Conservation (phyloP, 148 eudicot species). For the Vaccinium macrocarpon region DNA sequence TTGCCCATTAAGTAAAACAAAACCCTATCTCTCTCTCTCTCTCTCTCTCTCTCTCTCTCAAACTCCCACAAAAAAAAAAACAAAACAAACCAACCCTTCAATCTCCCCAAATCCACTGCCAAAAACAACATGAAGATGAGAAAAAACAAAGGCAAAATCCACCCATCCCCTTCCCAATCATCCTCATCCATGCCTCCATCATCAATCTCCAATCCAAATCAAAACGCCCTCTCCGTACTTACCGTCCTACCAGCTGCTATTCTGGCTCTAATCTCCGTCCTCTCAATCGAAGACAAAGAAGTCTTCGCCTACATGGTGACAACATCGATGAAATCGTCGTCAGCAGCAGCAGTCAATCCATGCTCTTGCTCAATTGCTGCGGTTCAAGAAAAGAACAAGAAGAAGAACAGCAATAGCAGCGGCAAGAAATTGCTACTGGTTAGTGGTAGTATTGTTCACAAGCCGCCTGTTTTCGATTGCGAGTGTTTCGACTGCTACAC, state of each 20-base stretch:
- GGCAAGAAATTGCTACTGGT: background rate
- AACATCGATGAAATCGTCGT: conserved; percentile 35
- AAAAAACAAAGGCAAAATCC: conserved; percentile 68
- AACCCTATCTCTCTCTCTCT: background rate
- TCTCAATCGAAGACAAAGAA: conserved; percentile 56
- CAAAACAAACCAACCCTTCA: background rate
- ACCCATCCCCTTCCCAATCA: conserved; percentile 47
- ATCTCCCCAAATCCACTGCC: background rate
- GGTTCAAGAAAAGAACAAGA: conserved; percentile 16
- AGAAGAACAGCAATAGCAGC: background rate
- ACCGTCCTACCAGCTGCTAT: conserved; percentile 61
- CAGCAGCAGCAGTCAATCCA: conserved; percentile 20
- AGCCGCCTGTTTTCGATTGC: conserved; percentile 48
- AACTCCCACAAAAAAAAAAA: background rate
- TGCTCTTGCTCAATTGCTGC: background rate
- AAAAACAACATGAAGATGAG: conserved; percentile 44
- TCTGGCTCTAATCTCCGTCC: conserved; percentile 41
- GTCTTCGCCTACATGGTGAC: conserved; percentile 63
- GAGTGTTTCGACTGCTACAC: conserved; percentile 72
- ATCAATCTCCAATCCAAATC: background rate
- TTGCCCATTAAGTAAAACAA: background rate
- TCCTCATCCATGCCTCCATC: background rate
- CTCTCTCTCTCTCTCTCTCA: background rate
- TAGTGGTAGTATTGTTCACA: conserved; percentile 15
- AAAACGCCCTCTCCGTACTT: conserved; percentile 29